Evolutionary conservation across 805 yeast genomes (phyloP).

Genomic region (Clavispora carvajalis): DNA sequence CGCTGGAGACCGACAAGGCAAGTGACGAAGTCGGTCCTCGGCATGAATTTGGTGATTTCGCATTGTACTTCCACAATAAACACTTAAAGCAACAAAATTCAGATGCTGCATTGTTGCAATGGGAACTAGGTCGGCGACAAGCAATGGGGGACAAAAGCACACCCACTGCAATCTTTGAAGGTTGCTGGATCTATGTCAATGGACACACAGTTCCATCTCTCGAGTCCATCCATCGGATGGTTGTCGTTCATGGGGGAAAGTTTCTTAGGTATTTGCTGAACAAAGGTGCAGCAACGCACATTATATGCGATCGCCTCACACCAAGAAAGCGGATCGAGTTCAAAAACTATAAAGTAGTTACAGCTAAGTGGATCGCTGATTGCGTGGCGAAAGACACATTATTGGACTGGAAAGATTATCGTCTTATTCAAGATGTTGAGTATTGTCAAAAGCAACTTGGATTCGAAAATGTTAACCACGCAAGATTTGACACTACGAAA

Average conservation of each 20-base stretch:
- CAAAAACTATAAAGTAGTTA: conserved; percentile 66
- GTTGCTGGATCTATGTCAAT: conserved; percentile 72
- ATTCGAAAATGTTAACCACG: conserved; percentile 7
- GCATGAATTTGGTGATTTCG: conserved; percentile 61
- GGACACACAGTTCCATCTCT: conserved; percentile 87
- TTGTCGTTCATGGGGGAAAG: conserved; percentile 75
- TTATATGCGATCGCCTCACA: conserved; percentile 73
- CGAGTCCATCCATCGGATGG: conserved; percentile 60
- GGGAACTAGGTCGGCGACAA: conserved; percentile 39
- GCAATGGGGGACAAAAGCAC: conserved; percentile 9
- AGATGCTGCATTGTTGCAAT: conserved; percentile 45
- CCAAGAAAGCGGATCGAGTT: conserved; percentile 68
- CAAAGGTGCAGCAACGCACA: conserved; percentile 77
- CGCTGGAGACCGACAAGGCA: too few species aligned
- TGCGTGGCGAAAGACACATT: conserved; percentile 44
- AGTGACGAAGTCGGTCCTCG: conserved; percentile 32
- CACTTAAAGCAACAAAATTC: conserved; percentile 54
- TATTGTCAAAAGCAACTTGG: conserved; percentile 48
- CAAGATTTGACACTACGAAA: too few species aligned
- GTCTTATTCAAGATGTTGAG: conserved; percentile 44
- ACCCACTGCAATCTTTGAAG: conserved; percentile 45
- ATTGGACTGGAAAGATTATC: conserved; percentile 67
- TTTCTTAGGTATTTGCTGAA: conserved; percentile 64
- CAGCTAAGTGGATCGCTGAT: conserved; percentile 77
- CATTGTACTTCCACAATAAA: conserved; percentile 60